A percentile compares a stretch with the other conserved stretches of the same genome.
Evolutionary conservation across 192 early-diverging fungal genomes (phyloP).

Genomic region (Entomortierella lignicola): DNA sequence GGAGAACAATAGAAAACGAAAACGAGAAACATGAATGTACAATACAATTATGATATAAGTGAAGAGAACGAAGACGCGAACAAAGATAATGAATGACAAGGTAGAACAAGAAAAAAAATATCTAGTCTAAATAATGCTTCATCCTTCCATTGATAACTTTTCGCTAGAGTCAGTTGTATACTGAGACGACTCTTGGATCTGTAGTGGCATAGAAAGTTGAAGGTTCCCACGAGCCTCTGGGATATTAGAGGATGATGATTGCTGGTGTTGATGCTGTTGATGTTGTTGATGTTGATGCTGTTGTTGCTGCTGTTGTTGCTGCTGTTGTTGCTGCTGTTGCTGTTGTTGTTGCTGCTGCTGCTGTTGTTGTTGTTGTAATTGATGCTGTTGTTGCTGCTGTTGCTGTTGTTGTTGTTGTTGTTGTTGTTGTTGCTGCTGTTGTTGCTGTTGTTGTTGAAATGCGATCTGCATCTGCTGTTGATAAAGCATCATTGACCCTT

Average conservation of each 20-base stretch:
- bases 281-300: too few species aligned
- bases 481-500: constrained; percentile 1
- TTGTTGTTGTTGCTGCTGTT: constrained; percentile 32
- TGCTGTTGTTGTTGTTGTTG: constrained; percentile 19
- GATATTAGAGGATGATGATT: neutral
- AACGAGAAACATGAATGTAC: neutral
- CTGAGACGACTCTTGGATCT: neutral
- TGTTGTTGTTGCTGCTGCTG: constrained; percentile 12
- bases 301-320: neutral
- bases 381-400: constrained; percentile 19
- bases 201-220: neutral
- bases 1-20: neutral
- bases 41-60: neutral
- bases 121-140: neutral
- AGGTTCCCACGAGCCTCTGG: neutral
- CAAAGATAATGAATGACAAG: neutral
- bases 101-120: constrained; percentile 5
- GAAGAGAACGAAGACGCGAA: neutral
- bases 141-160: constrained; percentile 9
- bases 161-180: constrained; percentile 2
- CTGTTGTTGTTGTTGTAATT: constrained; percentile 9
- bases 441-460: constrained; percentile 21
- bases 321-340: constrained; percentile 17
- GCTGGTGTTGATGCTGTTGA: neutral
- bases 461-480: constrained; percentile 11